Evolutionary conservation across 1,284 basidiomycete species (phyloP).

Genomic region (Phylloporus sp.): DNA sequence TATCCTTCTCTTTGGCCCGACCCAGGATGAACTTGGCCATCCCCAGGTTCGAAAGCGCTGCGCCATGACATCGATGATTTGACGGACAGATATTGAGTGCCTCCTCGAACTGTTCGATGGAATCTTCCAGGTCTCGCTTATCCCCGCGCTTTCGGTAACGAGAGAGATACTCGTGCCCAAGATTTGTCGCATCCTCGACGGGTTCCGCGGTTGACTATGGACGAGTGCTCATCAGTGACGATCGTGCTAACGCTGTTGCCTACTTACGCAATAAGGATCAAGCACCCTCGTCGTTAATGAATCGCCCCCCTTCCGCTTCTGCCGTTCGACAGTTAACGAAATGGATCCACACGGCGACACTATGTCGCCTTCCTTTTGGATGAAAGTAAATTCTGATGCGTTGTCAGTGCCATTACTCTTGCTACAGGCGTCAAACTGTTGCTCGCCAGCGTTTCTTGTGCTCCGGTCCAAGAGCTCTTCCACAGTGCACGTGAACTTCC

Average conservation of each 20-base stretch:
- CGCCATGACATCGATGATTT: background rate
- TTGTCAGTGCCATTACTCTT: background rate
- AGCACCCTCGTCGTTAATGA: too few species aligned
- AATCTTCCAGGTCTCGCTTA: background rate
- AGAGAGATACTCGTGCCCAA: background rate
- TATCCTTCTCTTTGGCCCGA: background rate
- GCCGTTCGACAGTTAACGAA: background rate
- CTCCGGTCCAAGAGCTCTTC: background rate
- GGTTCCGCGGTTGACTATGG: background rate
- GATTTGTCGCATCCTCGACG: background rate
- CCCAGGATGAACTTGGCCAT: background rate
- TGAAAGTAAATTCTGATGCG: background rate
- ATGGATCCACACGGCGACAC: background rate
- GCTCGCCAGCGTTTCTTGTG: background rate
- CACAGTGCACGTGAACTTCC: background rate
- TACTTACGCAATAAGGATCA: background rate
- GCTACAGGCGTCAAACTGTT: background rate
- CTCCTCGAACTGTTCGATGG: background rate
- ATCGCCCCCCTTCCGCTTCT: too few species aligned
- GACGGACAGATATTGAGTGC: background rate
- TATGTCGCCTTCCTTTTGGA: background rate
- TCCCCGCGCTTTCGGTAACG: background rate
- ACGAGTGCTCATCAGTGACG: background rate
- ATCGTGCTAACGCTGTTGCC: background rate
- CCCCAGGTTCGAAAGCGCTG: background rate